Conservation (phyloP, 2,329 filamentous ascomycete genomes). For the Cercospora sojina region DNA sequence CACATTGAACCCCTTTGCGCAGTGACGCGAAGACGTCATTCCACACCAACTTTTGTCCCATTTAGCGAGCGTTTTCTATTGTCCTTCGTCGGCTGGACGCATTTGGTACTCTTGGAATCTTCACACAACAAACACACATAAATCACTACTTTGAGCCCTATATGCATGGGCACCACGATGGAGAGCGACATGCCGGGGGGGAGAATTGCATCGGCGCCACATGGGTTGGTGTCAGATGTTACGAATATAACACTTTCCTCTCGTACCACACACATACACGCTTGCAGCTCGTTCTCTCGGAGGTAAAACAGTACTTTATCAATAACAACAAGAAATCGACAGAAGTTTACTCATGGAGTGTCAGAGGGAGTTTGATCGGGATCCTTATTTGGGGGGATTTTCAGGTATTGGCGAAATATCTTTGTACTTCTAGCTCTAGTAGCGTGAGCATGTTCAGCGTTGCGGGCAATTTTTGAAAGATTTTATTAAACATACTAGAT, state of each 20-base stretch:
- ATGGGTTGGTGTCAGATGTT: not conserved
- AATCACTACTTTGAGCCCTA: too few relatives aligned
- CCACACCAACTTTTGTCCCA: not conserved
- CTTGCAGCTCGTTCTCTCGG: not conserved
- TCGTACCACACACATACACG: not conserved
- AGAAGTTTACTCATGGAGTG: not conserved
- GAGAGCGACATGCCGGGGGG: not conserved
- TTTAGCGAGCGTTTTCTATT: not conserved
- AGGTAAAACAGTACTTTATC: not conserved
- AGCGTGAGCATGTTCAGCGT: not conserved
- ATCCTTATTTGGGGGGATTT: too few relatives aligned
- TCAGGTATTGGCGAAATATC: not conserved
- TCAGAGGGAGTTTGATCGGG: not conserved
- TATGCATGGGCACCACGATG: too few relatives aligned
- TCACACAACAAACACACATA: not conserved
- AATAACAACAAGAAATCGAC: not conserved
- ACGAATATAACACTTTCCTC: not conserved
- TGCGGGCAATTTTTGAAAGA: not conserved
- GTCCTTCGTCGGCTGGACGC: not conserved
- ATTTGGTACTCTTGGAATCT: not conserved
- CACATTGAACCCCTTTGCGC: slow-evolving; percentile 11
- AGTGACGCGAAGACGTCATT: too few relatives aligned
- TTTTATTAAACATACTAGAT: not conserved
- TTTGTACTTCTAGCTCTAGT: not conserved
- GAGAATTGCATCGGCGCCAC: not conserved